These are phyloP conservation scores for Rhinocladiella mackenziei DNA, from an alignment of 2,329 filamentous ascomycete species.

Conservation along the genomic window DNA sequence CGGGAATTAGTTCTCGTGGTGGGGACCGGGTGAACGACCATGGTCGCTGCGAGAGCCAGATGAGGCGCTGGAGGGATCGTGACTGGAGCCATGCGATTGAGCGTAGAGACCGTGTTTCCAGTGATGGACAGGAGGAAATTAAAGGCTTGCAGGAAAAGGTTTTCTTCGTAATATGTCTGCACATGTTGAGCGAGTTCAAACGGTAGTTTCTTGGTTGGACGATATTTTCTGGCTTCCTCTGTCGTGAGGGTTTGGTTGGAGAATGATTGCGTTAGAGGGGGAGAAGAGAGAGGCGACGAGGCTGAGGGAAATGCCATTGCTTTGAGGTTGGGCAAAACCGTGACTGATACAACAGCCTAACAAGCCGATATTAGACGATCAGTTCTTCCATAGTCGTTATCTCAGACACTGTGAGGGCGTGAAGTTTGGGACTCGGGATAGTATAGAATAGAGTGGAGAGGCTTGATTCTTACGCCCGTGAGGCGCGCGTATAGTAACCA, in stretches of 20 bases:
- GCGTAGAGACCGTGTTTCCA: constrained; percentile 46
- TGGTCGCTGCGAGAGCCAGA: constrained; percentile 70
- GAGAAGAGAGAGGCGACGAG: constrained; percentile 19
- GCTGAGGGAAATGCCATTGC: background rate
- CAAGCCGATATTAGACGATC: no score
- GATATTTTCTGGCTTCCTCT: constrained; percentile 40
- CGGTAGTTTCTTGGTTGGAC: constrained; percentile 54
- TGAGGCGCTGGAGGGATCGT: constrained; percentile 67
- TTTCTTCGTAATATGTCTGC: constrained; percentile 71
- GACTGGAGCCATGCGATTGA: constrained; percentile 43
- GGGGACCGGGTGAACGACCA: constrained; percentile 75
- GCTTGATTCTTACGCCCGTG: no score
- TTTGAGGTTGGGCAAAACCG: no score
- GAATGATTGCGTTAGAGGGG: constrained; percentile 11
- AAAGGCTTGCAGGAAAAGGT: constrained; percentile 63
- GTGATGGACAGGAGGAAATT: constrained; percentile 62
- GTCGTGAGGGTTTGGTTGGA: constrained; percentile 4
- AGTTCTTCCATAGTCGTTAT: no score
- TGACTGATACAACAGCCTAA: no score
- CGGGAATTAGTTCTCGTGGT: constrained; percentile 66
- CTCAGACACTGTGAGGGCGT: no score
- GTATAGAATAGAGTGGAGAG: no score
- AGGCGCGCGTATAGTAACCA: no score
- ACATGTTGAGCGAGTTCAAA: constrained; percentile 63
- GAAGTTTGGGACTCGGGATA: no score